phyloP scores from a whole-genome alignment of 805 yeast genomes.

The Candida alai region DNA sequence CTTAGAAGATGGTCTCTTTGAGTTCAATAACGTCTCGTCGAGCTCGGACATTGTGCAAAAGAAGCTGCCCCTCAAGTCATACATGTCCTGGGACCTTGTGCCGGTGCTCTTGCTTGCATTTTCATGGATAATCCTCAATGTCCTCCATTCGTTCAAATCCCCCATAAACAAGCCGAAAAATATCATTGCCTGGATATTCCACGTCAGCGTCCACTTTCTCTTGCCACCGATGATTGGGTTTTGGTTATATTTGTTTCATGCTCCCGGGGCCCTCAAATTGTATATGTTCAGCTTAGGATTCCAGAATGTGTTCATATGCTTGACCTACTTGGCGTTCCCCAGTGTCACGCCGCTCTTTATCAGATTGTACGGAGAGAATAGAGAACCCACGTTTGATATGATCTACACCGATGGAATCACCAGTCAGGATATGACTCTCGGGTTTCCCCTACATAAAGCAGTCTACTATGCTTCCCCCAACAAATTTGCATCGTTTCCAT shows the following conservation, averaged over 20 bases:
- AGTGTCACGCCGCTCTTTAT: constrained; percentile 77
- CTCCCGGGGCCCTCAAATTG: constrained; percentile 56
- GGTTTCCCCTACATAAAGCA: constrained; percentile 54
- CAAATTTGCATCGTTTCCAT: constrained; percentile 64
- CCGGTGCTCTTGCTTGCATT: constrained; percentile 40
- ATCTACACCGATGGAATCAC: constrained; percentile 72
- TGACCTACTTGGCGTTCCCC: constrained; percentile 60
- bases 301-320: constrained; percentile 57
- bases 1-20: constrained; percentile 3
- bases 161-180: constrained; percentile 47
- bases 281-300: constrained; percentile 55
- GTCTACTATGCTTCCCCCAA: constrained; percentile 68
- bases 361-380: constrained; percentile 55
- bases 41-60: neutral
- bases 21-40: neutral
- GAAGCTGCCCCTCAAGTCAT: constrained; percentile 7
- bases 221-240: constrained; percentile 60
- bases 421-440: constrained; percentile 59
- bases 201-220: constrained; percentile 57
- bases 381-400: constrained; percentile 55
- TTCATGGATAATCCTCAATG: constrained; percentile 49
- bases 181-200: constrained; percentile 56
- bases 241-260: constrained; percentile 62
- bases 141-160: constrained; percentile 38
- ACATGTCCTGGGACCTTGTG: constrained; percentile 20